Percentiles rank a stretch among this genome's conserved stretches.
These are phyloP conservation scores for Albatrellus ellisii DNA, from an alignment of 768 basidiomycete species.

Conservation along the genomic window DNA sequence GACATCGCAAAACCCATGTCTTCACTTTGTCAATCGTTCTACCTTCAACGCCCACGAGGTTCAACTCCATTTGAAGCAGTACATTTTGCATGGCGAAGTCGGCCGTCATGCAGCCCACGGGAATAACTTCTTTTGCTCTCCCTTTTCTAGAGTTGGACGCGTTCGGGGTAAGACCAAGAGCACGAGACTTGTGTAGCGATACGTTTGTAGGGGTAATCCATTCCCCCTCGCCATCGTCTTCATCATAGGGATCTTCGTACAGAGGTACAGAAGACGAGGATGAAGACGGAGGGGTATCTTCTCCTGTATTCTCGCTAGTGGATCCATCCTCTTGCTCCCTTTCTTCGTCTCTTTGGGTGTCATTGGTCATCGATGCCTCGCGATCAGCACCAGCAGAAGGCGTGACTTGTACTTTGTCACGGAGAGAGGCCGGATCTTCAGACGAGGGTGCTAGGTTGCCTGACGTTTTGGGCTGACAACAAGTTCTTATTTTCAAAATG, in stretches of 20 bases:
- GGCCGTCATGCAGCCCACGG: conserved; percentile 89
- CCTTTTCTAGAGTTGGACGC: conserved; percentile 21
- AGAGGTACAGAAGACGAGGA: conserved; percentile 22
- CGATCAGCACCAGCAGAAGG: neutral
- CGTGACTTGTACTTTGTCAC: too few species aligned
- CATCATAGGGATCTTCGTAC: conserved; percentile 66
- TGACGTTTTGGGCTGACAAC: too few species aligned
- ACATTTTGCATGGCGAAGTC: conserved; percentile 99
- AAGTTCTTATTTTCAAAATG: too few species aligned
- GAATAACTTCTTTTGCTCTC: conserved; percentile 31
- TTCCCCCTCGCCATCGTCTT: conserved; percentile 80
- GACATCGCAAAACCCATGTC: conserved; percentile 93
- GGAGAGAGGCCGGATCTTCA: too few species aligned
- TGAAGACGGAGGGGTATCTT: conserved; percentile 11
- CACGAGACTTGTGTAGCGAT: conserved; percentile 73
- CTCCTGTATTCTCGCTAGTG: conserved; percentile 8
- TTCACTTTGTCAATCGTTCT: conserved; percentile 84
- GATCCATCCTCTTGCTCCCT: conserved; percentile 9
- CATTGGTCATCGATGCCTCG: conserved; percentile 6
- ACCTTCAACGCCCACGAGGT: conserved; percentile 81
- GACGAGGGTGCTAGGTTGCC: too few species aligned
- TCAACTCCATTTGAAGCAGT: conserved; percentile 85
- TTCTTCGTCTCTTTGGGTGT: conserved; percentile 3
- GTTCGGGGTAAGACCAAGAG: conserved; percentile 68
- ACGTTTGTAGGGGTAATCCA: conserved; percentile 96